Evolutionary conservation across 495 filamentous ascomycete genomes (phyloP), one percentile per base, ranked within the genome.

Genomic region (Podospora anserina): DNA sequence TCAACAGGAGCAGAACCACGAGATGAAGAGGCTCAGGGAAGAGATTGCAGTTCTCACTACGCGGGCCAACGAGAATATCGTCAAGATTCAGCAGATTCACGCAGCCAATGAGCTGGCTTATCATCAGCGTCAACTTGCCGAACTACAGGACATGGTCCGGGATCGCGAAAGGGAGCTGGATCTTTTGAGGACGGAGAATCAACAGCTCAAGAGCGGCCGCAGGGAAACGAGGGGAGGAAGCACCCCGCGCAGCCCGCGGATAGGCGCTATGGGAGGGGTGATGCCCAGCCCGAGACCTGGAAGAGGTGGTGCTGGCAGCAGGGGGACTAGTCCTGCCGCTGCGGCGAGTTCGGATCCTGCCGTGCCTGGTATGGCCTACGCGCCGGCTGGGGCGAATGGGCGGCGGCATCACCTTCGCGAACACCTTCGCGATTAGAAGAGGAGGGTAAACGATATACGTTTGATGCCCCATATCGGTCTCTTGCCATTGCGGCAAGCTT

Each of bases 111-210:
- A 81, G 58, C 65, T 71, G 18, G 68, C 71, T 56, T 66, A 73
- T 9, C 64, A 79, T 4, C 9, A 66, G 0, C 71, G 72, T 11
- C 72, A 81, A 65, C 67, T 89, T n/a, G 75, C 74, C 18, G 84
- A 90, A 64, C 76, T 88, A 16, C 85, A 88, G 13, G 82, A 79
- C n/a, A 71, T 87, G 2, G 73, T 90, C 16, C 78, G 78, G 20
- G 82, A 86, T 32, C 85, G 88, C 61, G 89, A 92, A 68, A 80
- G 85, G 0, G 89, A 90, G 66, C 78, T 91, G 15, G 72, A 72
- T 26, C 72, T 70, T 5, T 63, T 73, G 2, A 78, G 66, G 39
- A 77, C 80, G 3, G 79, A 84, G 66, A 74, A 81, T 0, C 74
- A 71, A 3, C 18, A 65, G 13, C 69, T 70, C 78, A 85, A 69